Evolutionary conservation across 2,329 filamentous ascomycete species (phyloP).

Genomic region (Camillea tinctor): DNA sequence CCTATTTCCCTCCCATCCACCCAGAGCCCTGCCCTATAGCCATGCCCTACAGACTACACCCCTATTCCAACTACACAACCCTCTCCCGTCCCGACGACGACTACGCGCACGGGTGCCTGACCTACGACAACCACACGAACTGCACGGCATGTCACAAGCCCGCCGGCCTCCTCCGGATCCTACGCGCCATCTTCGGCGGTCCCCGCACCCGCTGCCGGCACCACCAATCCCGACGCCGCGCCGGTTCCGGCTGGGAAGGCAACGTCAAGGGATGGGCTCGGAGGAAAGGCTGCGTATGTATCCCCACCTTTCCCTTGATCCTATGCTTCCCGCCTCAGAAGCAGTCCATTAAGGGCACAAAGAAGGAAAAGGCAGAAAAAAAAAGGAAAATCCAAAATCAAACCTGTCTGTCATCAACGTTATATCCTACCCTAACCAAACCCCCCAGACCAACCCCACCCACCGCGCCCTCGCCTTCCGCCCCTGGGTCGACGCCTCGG

Average conservation of each 20-base stretch:
- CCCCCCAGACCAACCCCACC: constrained; percentile 5
- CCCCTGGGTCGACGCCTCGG: constrained; percentile 11
- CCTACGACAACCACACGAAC: constrained; percentile 9
- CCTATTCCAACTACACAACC: neutral
- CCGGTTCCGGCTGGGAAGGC: constrained; percentile 12
- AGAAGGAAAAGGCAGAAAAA: no score
- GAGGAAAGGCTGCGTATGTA: constrained; percentile 22
- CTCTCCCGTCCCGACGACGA: neutral
- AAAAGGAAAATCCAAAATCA: no score
- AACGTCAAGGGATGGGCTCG: constrained; percentile 12
- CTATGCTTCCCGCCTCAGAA: no score
- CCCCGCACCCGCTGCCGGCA: constrained; percentile 1
- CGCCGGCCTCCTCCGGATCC: constrained; percentile 1
- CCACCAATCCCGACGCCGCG: neutral
- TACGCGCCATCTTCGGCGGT: constrained; percentile 1
- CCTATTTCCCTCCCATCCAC: no score
- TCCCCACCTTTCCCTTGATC: no score
- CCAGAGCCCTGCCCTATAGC: no score
- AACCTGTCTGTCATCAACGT: no score
- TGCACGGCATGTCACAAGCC: constrained; percentile 6
- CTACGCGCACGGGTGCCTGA: neutral
- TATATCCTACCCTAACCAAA: neutral
- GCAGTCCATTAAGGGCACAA: no score
- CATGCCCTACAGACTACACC: constrained; percentile 4
- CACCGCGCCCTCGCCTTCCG: constrained; percentile 23